A percentile compares a stretch with the other conserved stretches of the same genome.
phyloP scores from a whole-genome alignment of 2,329 filamentous ascomycete genomes.

The Cladophialophora psammophila region DNA sequence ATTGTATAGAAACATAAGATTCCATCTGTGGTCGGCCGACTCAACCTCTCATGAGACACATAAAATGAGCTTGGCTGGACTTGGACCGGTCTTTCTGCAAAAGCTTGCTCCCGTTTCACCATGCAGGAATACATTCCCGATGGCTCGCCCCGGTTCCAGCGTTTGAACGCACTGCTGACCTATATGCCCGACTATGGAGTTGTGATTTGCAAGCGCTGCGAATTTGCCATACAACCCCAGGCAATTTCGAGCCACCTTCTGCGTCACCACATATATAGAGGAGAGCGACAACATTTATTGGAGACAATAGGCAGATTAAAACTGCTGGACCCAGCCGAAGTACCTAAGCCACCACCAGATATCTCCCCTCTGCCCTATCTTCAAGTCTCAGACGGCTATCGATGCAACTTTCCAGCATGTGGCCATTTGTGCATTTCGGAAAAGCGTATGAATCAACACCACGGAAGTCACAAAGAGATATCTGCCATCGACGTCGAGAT shows the following conservation, averaged over 20 bases:
- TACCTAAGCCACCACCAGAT: constrained; percentile 38
- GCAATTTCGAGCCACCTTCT: constrained; percentile 49
- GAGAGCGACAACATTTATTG: constrained; percentile 43
- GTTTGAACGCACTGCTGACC: background rate
- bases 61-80: too few species aligned
- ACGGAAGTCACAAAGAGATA: constrained; percentile 40
- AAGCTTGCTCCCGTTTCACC: too few species aligned
- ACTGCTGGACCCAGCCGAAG: constrained; percentile 45
- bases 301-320: constrained; percentile 40
- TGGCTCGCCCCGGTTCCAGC: background rate
- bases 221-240: constrained; percentile 50
- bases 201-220: constrained; percentile 48
- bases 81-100: too few species aligned
- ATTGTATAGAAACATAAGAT: too few species aligned
- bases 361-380: constrained; percentile 43
- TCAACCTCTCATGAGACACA: too few species aligned
- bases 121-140: too few species aligned
- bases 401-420: constrained; percentile 43
- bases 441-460: constrained; percentile 49
- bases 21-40: too few species aligned
- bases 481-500: constrained; percentile 16
- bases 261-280: constrained; percentile 49
- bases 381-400: constrained; percentile 43
- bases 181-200: constrained; percentile 38
- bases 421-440: constrained; percentile 44